A percentile compares a stretch with the other conserved stretches of the same genome.
phyloP scores from a whole-genome alignment of 306 rosid genomes.

The Vigna nakashimae region DNA sequence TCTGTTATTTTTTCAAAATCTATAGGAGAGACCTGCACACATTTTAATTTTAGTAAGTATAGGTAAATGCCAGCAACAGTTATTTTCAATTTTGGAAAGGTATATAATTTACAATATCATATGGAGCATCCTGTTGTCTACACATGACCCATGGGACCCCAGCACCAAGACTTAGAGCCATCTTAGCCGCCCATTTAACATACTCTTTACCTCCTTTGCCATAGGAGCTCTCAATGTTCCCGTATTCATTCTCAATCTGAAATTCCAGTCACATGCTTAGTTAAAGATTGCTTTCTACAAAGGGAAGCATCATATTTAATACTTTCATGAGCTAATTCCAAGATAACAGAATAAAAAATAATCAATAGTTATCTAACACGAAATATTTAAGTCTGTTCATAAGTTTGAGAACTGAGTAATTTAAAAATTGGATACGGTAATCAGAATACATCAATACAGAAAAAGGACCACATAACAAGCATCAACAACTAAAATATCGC shows the following conservation, averaged over 20 bases:
- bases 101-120: slow-evolving; percentile 63
- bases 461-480: slow-evolving; percentile 12
- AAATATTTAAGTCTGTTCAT: slow-evolving; percentile 27
- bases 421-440: not conserved
- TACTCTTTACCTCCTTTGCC: slow-evolving; percentile 88
- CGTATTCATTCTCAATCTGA: slow-evolving; percentile 99
- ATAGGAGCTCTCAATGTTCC: slow-evolving; percentile 78
- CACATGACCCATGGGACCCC: slow-evolving; percentile 99
- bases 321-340: slow-evolving; percentile 34
- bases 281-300: slow-evolving; percentile 42
- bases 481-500: slow-evolving; percentile 24
- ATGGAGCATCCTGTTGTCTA: slow-evolving; percentile 93
- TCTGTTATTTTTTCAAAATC: slow-evolving; percentile 22
- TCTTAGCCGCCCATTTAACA: slow-evolving; percentile 87
- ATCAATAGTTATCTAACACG: slow-evolving; percentile 25
- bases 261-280: slow-evolving; percentile 40
- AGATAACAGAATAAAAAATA: slow-evolving; percentile 28
- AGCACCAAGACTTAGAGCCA: slow-evolving; percentile 93
- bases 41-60: slow-evolving; percentile 30
- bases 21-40: slow-evolving; percentile 29
- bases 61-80: slow-evolving; percentile 27
- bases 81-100: slow-evolving; percentile 38
- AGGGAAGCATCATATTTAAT: slow-evolving; percentile 32
- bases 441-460: slow-evolving; percentile 12
- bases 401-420: slow-evolving; percentile 33